Evolutionary conservation across 2,329 filamentous ascomycete genomes (phyloP).

Genomic region (Stagonosporopsis chrysanthemi): DNA sequence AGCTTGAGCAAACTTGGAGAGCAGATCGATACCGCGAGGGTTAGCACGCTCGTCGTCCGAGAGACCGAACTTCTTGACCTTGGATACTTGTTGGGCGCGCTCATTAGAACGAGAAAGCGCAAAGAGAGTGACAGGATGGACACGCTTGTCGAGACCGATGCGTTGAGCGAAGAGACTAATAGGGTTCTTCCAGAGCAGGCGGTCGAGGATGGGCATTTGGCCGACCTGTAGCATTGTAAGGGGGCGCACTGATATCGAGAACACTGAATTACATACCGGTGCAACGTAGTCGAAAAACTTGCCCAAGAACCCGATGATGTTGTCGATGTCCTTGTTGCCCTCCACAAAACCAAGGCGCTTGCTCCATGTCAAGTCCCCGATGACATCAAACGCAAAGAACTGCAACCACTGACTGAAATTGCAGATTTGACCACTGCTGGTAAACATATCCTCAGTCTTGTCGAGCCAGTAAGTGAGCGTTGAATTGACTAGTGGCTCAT

Average conservation of each 20-base stretch:
- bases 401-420: slow-evolving; percentile 78
- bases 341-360: slow-evolving; percentile 80
- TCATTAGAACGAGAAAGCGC: slow-evolving; percentile 72
- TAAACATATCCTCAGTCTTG: slow-evolving; percentile 54
- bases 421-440: slow-evolving; percentile 56
- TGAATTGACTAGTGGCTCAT: slow-evolving; percentile 81
- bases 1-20: slow-evolving; percentile 76
- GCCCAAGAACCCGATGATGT: slow-evolving; percentile 71
- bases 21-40: slow-evolving; percentile 62
- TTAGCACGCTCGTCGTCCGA: slow-evolving; percentile 41
- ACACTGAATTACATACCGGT: slow-evolving; percentile 58
- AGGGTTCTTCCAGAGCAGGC: slow-evolving; percentile 76
- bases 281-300: slow-evolving; percentile 75
- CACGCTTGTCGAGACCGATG: slow-evolving; percentile 71
- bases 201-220: slow-evolving; percentile 76
- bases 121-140: slow-evolving; percentile 77
- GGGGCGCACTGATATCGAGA: not conserved
- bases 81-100: slow-evolving; percentile 63
- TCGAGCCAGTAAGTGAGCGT: slow-evolving; percentile 74
- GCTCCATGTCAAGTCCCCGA: slow-evolving; percentile 78
- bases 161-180: slow-evolving; percentile 72
- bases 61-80: slow-evolving; percentile 55
- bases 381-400: slow-evolving; percentile 83
- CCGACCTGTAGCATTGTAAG: slow-evolving; percentile 61
- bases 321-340: slow-evolving; percentile 76